Evolutionary conservation across 495 filamentous ascomycete genomes (phyloP), one percentile per base, ranked within the genome.

Genomic region (Penicillium maclennaniae): DNA sequence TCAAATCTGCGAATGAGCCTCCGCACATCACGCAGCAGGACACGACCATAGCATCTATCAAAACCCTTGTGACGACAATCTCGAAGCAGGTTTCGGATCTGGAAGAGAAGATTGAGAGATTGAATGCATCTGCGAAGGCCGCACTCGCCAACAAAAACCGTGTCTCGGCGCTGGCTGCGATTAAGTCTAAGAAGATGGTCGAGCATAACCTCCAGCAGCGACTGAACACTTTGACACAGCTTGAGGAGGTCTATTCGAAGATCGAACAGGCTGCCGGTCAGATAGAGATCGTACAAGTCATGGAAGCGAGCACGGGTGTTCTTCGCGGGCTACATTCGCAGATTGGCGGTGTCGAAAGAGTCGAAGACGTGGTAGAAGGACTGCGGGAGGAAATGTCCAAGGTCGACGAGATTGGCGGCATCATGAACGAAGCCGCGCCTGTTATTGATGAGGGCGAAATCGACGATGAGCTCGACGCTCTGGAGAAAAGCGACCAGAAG

Each of bases 221-320:
- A 3, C 77, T 83, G 20, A 83, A 83, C 9, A 87, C 85, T 0
- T 77, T 93, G 1, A 69, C 69, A n/a, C 91, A 96, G 68, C 74
- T 97, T 0, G 90, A 97, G 67, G 84, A 88, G 42, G 84, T 96
- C 0, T 87, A 87, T 47, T 65, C 72, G 8, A 87, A 85, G 60
- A 91, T 98, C 48, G 85, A 96, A 67, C 85, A 91, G 67, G 95
- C 93, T 1, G 77, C 82, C 2, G 87, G 88, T 60, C 89, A 96
- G 45, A 81, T 95, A 16, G 84, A 88, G 49, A 76, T 96, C 16
- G 80, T 96, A 3, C 74, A 75, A 47, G 85, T 89, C 9, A 92
- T 98, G 87, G 83, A 91, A 61, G 81, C 83, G 17, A 87, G 87
- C 60, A 80, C 84, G 9, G 77, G 74, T 14, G 88, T 87, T 6